Conservation (phyloP, 2,329 filamentous ascomycete species). For the Ambrosiella beaveri region DNA sequence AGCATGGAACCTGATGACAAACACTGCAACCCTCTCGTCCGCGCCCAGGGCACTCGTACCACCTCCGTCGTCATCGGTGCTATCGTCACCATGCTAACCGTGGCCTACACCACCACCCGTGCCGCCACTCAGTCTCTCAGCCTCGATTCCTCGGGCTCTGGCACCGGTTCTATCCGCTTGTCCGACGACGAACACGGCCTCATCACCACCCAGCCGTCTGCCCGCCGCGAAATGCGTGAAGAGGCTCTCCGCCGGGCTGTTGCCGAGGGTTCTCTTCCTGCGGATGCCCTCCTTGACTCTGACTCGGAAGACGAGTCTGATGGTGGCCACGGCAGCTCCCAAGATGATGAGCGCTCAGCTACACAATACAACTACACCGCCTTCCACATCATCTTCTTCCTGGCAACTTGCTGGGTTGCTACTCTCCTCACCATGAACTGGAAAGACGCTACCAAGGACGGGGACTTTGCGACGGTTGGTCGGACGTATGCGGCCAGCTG, state of each 20-base stretch:
- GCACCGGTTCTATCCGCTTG: conserved; percentile 15
- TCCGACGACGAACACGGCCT: conserved; percentile 69
- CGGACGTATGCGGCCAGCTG: conserved; percentile 94
- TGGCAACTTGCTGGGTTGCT: conserved; percentile 90
- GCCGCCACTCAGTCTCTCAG: conserved; percentile 82
- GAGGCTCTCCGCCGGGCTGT: conserved; percentile 83
- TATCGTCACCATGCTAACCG: conserved; percentile 88
- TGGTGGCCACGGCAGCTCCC: conserved; percentile 37
- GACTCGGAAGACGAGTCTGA: conserved; percentile 48
- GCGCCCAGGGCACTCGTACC: conserved; percentile 70
- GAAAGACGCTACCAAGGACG: conserved; percentile 42
- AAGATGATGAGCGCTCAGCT: conserved; percentile 73
- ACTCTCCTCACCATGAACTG: conserved; percentile 68
- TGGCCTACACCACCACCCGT: conserved; percentile 92
- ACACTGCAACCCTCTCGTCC: conserved; percentile 81
- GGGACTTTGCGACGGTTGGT: conserved; percentile 80
- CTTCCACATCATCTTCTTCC: conserved; percentile 95
- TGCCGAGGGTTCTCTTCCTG: conserved; percentile 79
- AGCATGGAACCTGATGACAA: conserved; percentile 95
- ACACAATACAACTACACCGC: conserved; percentile 94
- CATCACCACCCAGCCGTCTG: conserved; percentile 56
- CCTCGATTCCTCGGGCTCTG: conserved; percentile 34
- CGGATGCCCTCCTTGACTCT: conserved; percentile 65
- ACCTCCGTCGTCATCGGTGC: conserved; percentile 85
- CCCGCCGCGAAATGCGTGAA: conserved; percentile 76